phyloP scores from a whole-genome alignment of 2,329 filamentous ascomycete species.

The Botrytis squamosa region DNA sequence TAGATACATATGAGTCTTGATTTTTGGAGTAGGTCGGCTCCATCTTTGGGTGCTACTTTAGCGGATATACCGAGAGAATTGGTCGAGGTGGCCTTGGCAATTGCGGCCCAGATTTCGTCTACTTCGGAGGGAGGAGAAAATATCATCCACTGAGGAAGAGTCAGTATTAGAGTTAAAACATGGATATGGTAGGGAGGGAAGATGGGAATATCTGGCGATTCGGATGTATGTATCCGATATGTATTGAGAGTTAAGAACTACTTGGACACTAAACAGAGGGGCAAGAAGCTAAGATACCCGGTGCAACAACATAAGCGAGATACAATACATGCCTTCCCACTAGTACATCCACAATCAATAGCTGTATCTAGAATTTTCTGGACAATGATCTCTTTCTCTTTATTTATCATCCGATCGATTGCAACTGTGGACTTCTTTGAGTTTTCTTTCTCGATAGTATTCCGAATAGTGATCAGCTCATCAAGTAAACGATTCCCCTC shows the following conservation, averaged over 20 bases:
- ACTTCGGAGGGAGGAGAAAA: slow-evolving; percentile 58
- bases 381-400: slow-evolving; percentile 46
- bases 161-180: neutral
- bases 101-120: slow-evolving; percentile 61
- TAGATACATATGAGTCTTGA: slow-evolving; percentile 72
- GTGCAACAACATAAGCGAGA: slow-evolving; percentile 48
- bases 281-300: slow-evolving; percentile 73
- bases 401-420: slow-evolving; percentile 30
- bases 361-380: slow-evolving; percentile 62
- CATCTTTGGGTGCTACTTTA: slow-evolving; percentile 63
- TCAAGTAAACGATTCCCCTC: slow-evolving; percentile 37
- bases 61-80: slow-evolving; percentile 70
- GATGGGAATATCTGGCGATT: neutral
- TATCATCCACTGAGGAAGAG: slow-evolving; percentile 74
- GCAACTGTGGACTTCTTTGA: slow-evolving; percentile 23
- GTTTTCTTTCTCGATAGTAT: slow-evolving; percentile 49
- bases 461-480: slow-evolving; percentile 42
- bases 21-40: slow-evolving; percentile 41
- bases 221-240: neutral
- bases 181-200: neutral
- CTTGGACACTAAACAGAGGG: slow-evolving; percentile 51
- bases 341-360: slow-evolving; percentile 53
- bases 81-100: slow-evolving; percentile 65
- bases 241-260: slow-evolving; percentile 29
- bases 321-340: slow-evolving; percentile 60